phyloP scores from a whole-genome alignment of 805 yeast species.

The Maudiozyma barnettii region DNA sequence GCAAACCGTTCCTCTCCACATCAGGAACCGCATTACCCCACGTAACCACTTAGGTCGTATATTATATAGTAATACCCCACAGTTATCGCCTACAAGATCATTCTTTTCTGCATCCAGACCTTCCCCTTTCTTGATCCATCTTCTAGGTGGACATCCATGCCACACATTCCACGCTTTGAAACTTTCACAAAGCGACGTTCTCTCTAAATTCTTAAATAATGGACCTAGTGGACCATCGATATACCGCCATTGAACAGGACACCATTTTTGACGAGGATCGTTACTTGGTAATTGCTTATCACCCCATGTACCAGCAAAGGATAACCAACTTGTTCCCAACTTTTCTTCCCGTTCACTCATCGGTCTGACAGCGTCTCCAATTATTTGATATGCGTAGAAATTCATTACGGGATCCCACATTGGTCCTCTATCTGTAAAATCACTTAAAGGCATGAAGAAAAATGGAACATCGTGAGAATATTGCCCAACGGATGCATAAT shows the following conservation, averaged over 20 bases:
- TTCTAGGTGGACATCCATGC: conserved; percentile 71
- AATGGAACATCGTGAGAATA: conserved; percentile 89
- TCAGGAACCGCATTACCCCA: conserved; percentile 37
- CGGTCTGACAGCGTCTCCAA: conserved; percentile 44
- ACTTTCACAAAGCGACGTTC: conserved; percentile 70
- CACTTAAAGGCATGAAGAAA: conserved; percentile 70
- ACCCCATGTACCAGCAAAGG: conserved; percentile 83
- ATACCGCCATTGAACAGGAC: conserved; percentile 81
- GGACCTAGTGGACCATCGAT: conserved; percentile 95
- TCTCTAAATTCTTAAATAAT: conserved; percentile 57
- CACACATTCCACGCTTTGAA: conserved; percentile 90
- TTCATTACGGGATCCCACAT: conserved; percentile 89
- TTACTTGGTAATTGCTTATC: conserved; percentile 53
- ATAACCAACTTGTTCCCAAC: conserved; percentile 63
- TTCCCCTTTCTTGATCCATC: conserved; percentile 66
- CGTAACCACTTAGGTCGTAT: conserved; percentile 46
- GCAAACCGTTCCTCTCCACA: conserved; percentile 59
- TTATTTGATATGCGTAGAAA: conserved; percentile 62
- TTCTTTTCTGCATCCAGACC: conserved; percentile 71
- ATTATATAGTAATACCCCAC: conserved; percentile 55
- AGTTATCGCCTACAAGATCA: conserved; percentile 51
- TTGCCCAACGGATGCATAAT: conserved; percentile 91
- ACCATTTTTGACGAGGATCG: conserved; percentile 79
- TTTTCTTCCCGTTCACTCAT: conserved; percentile 20
- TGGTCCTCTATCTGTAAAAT: conserved; percentile 91